Base-by-base conservation (phyloP, 2,329 filamentous ascomycete species). In the Ophiostoma himal-ulmi region DNA sequence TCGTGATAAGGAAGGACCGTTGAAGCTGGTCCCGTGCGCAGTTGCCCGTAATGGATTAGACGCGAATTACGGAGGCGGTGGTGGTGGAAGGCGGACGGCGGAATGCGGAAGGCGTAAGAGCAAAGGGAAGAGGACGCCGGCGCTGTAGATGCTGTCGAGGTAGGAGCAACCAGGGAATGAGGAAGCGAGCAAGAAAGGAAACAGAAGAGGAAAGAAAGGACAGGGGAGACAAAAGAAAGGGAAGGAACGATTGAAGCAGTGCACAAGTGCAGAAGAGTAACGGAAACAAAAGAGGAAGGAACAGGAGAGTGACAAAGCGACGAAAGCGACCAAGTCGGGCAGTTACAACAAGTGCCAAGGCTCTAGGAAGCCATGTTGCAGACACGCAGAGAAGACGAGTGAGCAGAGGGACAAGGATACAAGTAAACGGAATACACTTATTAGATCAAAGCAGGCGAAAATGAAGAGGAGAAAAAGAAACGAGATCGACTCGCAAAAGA, bases 11-110 rank as follows among this genome's bases (percentile, higher is more conserved):
- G 62, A 65, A 65, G 36, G 62, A 22, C 7, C 62, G 36, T 65
- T 22, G 62, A n/a, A 36, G 20, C 5, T 13, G 70, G 70, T 71
- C 70, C 37, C 68, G 70, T 71, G 68, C 68, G 64, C 64, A 71
- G 30, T 41, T 62, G 64, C 68, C 70, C 20, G 26, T 67, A 57
- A 48, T 22, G 54, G 34, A 41, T 52, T 20, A 39, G 26, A 68
- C 20, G 69, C 54, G 54, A 30, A 52, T 48, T 54, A 20, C 48
- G 69, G 41, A 20, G 20, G 69, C 6, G 48, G 65, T 22, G 30
- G 30, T 14, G 52, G 36, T 37, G 14, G 62, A n/a, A 64, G 44
- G 13, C 13, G 52, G 57, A 37, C 20, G 52, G 17, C 26, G 57
- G 8, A 5, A 34, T 30, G 30, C 3, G 22, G 8, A 5, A 34